A percentile compares a stretch with the other conserved stretches of the same genome.
These are phyloP conservation scores for Scalesia atractyloides DNA, from an alignment of 129 eudicot species.

Conservation along the genomic window DNA sequence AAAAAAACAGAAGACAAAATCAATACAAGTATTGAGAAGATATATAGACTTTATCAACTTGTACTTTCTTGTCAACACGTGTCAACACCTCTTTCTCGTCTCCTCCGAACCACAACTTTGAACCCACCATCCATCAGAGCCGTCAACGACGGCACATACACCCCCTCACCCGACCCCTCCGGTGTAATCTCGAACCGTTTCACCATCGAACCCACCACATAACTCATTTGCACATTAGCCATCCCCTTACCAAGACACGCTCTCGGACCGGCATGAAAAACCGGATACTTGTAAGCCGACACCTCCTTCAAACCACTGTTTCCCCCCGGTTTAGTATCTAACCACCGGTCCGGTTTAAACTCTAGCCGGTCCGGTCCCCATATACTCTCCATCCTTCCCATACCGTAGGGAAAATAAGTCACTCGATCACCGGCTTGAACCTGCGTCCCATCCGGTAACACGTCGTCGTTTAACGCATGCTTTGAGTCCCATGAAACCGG, in stretches of 20 bases:
- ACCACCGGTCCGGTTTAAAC: constrained; percentile 80
- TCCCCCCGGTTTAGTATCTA: constrained; percentile 31
- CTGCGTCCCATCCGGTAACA: constrained; percentile 75
- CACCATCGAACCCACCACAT: constrained; percentile 57
- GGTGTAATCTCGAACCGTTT: constrained; percentile 54
- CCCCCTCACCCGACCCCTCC: constrained; percentile 32
- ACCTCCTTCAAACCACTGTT: constrained; percentile 20
- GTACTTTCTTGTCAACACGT: constrained; percentile 17
- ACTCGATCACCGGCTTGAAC: constrained; percentile 65
- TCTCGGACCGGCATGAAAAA: constrained; percentile 91
- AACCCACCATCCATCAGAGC: constrained; percentile 87
- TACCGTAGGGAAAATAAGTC: constrained; percentile 81
- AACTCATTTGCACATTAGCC: constrained; percentile 86
- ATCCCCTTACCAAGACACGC: constrained; percentile 79
- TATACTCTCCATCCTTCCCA: constrained; percentile 84
- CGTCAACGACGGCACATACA: constrained; percentile 66
- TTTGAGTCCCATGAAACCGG: constrained; percentile 97
- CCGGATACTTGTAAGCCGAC: constrained; percentile 66
- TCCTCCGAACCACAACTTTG: constrained; percentile 45
- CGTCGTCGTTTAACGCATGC: constrained; percentile 57
- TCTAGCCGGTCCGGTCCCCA: constrained; percentile 80
- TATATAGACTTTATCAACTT: not conserved
- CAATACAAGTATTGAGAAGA: not conserved
- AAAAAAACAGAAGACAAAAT: not conserved
- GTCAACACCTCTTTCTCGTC: not conserved